Evolutionary conservation across 352 stramenopile genomes (phyloP).

Genomic region (Pseudoperonospora humuli): DNA sequence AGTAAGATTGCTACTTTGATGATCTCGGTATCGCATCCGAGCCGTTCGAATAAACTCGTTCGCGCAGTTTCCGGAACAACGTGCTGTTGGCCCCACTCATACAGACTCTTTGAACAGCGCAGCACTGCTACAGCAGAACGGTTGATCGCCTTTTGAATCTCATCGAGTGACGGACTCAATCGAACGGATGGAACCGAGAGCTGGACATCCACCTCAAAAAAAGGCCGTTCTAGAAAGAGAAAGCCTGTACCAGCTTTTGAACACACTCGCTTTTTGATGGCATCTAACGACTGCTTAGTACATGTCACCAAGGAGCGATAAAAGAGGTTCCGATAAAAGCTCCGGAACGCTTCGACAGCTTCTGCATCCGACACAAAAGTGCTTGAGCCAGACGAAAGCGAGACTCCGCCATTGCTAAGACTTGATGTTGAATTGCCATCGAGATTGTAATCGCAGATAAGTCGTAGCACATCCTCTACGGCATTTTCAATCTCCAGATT

Average conservation of each 20-base stretch:
- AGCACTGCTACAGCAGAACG: constrained; percentile 67
- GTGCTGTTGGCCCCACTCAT: constrained; percentile 72
- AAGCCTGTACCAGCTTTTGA: constrained; percentile 73
- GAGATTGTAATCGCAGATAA: constrained; percentile 65
- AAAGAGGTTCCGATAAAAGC: constrained; percentile 77
- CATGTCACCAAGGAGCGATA: constrained; percentile 76
- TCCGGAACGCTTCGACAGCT: constrained; percentile 41
- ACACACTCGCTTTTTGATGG: constrained; percentile 79
- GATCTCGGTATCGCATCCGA: constrained; percentile 84
- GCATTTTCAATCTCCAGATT: constrained; percentile 84
- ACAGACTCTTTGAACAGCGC: constrained; percentile 73
- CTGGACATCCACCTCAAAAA: constrained; percentile 86
- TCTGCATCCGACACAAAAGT: constrained; percentile 27
- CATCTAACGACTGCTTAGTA: constrained; percentile 69
- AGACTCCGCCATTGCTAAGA: neutral
- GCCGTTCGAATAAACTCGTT: constrained; percentile 70
- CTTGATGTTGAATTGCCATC: constrained; percentile 22
- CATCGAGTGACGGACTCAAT: constrained; percentile 71
- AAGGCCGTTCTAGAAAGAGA: constrained; percentile 75
- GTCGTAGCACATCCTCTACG: constrained; percentile 66
- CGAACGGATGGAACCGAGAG: constrained; percentile 72
- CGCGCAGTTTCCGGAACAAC: constrained; percentile 39
- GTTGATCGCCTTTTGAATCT: constrained; percentile 84
- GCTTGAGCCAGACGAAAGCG: neutral
- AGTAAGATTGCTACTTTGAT: constrained; percentile 84